Percentiles rank a stretch among this genome's conserved stretches.
Conservation (phyloP, 2,329 filamentous ascomycete species). For the Alternaria burnsii region DNA sequence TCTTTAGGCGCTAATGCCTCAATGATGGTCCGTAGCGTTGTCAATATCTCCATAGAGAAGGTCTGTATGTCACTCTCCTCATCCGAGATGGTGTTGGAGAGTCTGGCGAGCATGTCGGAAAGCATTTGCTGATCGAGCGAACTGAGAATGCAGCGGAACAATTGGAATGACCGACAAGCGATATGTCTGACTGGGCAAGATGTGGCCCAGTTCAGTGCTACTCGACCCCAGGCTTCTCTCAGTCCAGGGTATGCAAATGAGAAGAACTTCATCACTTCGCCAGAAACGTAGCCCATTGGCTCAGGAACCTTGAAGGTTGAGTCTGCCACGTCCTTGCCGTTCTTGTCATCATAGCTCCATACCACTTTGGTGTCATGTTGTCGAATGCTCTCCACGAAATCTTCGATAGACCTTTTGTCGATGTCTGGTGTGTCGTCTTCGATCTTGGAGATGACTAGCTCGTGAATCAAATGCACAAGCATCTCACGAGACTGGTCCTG, state of each 20-base stretch:
- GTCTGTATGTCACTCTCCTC: slow-evolving; percentile 93
- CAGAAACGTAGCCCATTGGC: slow-evolving; percentile 85
- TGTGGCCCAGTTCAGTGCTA: slow-evolving; percentile 94
- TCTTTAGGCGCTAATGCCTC: slow-evolving; percentile 80
- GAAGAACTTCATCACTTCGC: slow-evolving; percentile 85
- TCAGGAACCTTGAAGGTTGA: slow-evolving; percentile 81
- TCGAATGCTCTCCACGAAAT: slow-evolving; percentile 86
- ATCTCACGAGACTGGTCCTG: slow-evolving; percentile 97
- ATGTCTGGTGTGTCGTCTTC: slow-evolving; percentile 73
- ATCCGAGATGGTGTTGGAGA: slow-evolving; percentile 97
- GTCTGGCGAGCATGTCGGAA: slow-evolving; percentile 91
- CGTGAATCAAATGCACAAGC: slow-evolving; percentile 96
- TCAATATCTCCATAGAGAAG: slow-evolving; percentile 97
- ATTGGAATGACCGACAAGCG: slow-evolving; percentile 95
- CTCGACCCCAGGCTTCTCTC: slow-evolving; percentile 88
- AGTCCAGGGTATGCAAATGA: slow-evolving; percentile 84
- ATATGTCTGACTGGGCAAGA: slow-evolving; percentile 95
- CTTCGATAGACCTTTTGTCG: slow-evolving; percentile 80
- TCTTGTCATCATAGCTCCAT: slow-evolving; percentile 95
- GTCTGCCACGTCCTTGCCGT: slow-evolving; percentile 73
- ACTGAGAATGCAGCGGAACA: slow-evolving; percentile 92
- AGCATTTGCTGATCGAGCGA: slow-evolving; percentile 93
- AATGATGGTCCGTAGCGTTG: slow-evolving; percentile 91
- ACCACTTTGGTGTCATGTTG: slow-evolving; percentile 84
- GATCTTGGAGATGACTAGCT: slow-evolving; percentile 82